These are phyloP conservation scores for Lachnellula occidentalis DNA, from an alignment of 2,329 filamentous ascomycete species.

Conservation along the genomic window DNA sequence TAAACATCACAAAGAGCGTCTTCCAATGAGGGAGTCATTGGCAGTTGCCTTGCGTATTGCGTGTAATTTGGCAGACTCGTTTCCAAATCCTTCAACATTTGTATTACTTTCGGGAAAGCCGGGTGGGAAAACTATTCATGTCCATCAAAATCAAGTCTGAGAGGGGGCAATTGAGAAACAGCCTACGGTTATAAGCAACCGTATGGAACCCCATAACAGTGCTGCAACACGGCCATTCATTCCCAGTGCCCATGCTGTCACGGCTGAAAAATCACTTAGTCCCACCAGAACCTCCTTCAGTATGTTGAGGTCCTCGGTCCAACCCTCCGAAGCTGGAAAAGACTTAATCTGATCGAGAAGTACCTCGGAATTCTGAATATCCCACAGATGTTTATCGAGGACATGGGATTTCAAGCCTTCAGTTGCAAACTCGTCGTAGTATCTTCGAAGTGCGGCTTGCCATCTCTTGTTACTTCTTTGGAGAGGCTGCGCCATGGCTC, in stretches of 20 bases:
- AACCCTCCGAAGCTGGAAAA: too few relatives aligned
- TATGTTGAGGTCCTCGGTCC: background rate
- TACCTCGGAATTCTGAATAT: too few relatives aligned
- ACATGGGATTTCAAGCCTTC: too few relatives aligned
- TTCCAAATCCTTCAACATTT: constrained; percentile 30
- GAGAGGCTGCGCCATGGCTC: too few relatives aligned
- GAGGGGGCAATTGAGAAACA: background rate
- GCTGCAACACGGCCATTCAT: constrained; percentile 27
- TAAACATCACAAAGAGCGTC: constrained; percentile 25
- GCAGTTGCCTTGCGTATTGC: too few relatives aligned
- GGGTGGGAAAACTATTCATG: background rate
- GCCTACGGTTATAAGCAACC: background rate
- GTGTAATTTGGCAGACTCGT: constrained; percentile 19
- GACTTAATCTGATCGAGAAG: too few relatives aligned
- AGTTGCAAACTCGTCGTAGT: too few relatives aligned
- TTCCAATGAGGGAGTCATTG: too few relatives aligned
- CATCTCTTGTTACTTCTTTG: too few relatives aligned
- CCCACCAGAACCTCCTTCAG: constrained; percentile 1
- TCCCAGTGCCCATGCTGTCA: constrained; percentile 26
- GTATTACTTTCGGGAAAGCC: constrained; percentile 8
- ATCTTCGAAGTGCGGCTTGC: too few relatives aligned
- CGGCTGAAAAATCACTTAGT: constrained; percentile 28
- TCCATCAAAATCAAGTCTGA: background rate
- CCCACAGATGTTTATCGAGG: too few relatives aligned
- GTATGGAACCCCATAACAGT: constrained; percentile 29